Conservation (phyloP, 2,329 filamentous ascomycete genomes). For the Pseudogymnoascus sp. region DNA sequence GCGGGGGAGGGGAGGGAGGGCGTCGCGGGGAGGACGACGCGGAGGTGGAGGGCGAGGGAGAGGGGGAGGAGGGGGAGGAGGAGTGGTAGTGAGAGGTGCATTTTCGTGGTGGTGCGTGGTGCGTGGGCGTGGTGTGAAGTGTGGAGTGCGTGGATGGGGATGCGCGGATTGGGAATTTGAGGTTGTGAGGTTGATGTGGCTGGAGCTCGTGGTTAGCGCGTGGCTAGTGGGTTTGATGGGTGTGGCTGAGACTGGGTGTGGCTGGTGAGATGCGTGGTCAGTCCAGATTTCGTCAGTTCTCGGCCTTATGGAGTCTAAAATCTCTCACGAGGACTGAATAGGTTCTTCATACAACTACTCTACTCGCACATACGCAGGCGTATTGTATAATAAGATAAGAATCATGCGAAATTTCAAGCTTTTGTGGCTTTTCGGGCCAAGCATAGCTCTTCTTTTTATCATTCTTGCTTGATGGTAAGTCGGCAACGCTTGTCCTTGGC, state of each 20-base stretch:
- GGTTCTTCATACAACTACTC: background rate
- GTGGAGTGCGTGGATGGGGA: conserved; percentile 10
- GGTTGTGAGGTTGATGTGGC: background rate
- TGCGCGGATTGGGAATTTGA: conserved; percentile 9
- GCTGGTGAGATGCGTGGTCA: background rate
- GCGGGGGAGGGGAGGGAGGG: conserved; percentile 28
- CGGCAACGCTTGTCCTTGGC: background rate
- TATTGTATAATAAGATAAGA: background rate
- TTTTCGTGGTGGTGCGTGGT: conserved; percentile 18
- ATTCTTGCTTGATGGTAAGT: background rate
- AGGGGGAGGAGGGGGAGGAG: conserved; percentile 31
- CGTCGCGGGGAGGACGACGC: conserved; percentile 20
- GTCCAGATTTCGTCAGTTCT: background rate
- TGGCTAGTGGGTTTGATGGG: background rate
- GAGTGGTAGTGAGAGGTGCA: conserved; percentile 31
- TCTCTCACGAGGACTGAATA: background rate
- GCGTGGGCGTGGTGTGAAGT: conserved; percentile 13
- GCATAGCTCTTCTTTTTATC: background rate
- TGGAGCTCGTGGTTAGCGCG: background rate
- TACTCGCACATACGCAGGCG: background rate
- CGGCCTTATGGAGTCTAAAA: background rate
- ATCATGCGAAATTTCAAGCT: background rate
- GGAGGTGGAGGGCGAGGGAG: conserved; percentile 26
- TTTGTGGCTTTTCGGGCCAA: background rate
- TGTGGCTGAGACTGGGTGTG: background rate